phyloP scores from a whole-genome alignment of 202 grass and related monocot genomes.

The Brachypodium distachyon region DNA sequence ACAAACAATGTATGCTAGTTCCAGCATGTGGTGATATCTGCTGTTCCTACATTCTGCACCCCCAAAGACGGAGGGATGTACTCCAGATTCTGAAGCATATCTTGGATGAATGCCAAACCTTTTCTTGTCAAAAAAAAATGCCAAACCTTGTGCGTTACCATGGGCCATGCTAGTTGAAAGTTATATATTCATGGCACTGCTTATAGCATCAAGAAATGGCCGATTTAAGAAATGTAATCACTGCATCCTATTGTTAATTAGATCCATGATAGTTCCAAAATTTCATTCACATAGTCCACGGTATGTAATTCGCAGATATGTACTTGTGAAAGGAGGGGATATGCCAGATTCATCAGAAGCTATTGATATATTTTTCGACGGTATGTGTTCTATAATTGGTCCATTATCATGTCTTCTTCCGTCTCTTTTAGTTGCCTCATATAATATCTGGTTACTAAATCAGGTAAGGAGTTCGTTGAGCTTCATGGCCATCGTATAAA shows the following conservation, averaged over 20 bases:
- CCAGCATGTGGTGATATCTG: not conserved
- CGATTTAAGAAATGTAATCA: not conserved
- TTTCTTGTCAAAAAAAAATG: too few species aligned
- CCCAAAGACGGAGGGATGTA: not conserved
- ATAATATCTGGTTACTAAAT: not conserved
- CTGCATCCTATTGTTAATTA: slow-evolving; percentile 3
- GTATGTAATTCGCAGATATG: slow-evolving; percentile 52
- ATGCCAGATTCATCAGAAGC: slow-evolving; percentile 54
- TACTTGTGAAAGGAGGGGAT: slow-evolving; percentile 96
- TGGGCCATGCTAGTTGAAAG: not conserved
- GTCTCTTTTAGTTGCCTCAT: not conserved
- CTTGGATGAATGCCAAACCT: not conserved
- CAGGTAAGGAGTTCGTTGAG: slow-evolving; percentile 75
- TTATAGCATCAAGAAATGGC: not conserved
- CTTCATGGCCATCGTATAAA: slow-evolving; percentile 58
- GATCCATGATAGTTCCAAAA: not conserved
- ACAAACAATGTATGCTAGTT: not conserved
- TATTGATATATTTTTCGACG: slow-evolving; percentile 83
- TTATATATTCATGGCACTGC: not conserved
- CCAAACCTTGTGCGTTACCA: not conserved
- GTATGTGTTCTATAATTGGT: slow-evolving; percentile 27
- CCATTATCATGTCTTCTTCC: not conserved
- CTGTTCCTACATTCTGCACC: not conserved
- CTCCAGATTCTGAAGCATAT: not conserved
- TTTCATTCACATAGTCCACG: not conserved